phyloP scores from a whole-genome alignment of 1,284 basidiomycete genomes.

The Austroboletus niveus region DNA sequence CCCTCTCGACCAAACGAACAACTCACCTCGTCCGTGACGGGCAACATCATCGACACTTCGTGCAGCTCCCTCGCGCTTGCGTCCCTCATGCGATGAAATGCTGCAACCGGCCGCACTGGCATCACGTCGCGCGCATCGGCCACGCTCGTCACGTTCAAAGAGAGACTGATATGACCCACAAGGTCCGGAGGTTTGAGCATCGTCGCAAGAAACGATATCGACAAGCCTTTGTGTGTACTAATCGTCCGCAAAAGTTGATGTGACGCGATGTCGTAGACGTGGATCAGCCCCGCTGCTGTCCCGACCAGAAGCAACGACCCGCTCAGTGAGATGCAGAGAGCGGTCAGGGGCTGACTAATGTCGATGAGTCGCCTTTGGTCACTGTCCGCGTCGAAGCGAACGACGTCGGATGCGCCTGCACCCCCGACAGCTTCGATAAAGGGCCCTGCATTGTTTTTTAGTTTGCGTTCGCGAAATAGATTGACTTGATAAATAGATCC shows the following conservation, averaged over 20 bases:
- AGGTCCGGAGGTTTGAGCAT: slow-evolving; percentile 84
- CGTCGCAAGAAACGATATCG: slow-evolving; percentile 73
- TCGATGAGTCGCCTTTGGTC: slow-evolving; percentile 59
- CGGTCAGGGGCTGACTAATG: slow-evolving; percentile 64
- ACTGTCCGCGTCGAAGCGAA: slow-evolving; percentile 57
- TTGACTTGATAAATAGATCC: slow-evolving; percentile 81
- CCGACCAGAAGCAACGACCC: slow-evolving; percentile 81
- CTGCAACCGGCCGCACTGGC: slow-evolving; percentile 61
- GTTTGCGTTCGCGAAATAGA: slow-evolving; percentile 64
- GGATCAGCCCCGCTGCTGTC: slow-evolving; percentile 71
- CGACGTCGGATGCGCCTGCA: slow-evolving; percentile 63
- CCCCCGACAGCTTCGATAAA: slow-evolving; percentile 75
- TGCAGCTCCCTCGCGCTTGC: slow-evolving; percentile 61
- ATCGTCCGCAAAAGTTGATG: slow-evolving; percentile 86
- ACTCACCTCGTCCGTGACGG: slow-evolving; percentile 43
- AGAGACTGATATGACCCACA: slow-evolving; percentile 67
- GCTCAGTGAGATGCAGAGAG: slow-evolving; percentile 72
- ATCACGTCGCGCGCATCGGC: slow-evolving; percentile 54
- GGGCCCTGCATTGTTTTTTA: slow-evolving; percentile 42
- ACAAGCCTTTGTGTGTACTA: slow-evolving; percentile 64
- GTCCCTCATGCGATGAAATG: slow-evolving; percentile 74
- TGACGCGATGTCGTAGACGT: slow-evolving; percentile 85
- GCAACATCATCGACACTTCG: slow-evolving; percentile 63
- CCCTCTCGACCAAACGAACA: background rate
- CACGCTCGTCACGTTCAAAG: slow-evolving; percentile 44